These are phyloP conservation scores for Picocystis salinarum DNA, from an alignment of 139 green algal genomes.

Conservation along the genomic window DNA sequence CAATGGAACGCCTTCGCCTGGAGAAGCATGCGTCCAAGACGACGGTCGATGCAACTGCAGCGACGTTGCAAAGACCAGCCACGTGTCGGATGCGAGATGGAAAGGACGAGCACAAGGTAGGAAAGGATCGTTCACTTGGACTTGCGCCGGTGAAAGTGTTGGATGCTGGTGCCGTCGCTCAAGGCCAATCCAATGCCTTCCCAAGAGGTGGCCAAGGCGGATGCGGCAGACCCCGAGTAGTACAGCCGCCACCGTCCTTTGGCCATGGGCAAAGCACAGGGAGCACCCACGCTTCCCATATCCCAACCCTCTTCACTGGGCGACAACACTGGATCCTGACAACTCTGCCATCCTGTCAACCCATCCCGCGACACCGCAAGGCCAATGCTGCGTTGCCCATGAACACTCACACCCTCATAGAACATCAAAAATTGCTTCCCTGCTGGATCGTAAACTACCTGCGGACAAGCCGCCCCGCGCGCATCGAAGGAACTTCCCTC, in stretches of 20 bases:
- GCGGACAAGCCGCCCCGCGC: conserved; percentile 20
- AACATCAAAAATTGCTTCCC: conserved; percentile 62
- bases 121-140: too few species aligned
- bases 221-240: conserved; percentile 8
- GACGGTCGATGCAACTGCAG: too few species aligned
- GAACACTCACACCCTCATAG: conserved; percentile 59
- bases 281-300: conserved; percentile 42
- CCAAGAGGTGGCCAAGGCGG: neutral
- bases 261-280: conserved; percentile 64
- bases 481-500: conserved; percentile 26
- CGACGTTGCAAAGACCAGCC: too few species aligned
- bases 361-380: conserved; percentile 54
- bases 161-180: too few species aligned
- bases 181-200: neutral
- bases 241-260: conserved; percentile 9
- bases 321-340: conserved; percentile 9
- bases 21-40: too few species aligned
- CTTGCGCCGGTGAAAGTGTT: too few species aligned
- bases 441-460: conserved; percentile 42
- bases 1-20: too few species aligned
- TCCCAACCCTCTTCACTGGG: conserved; percentile 41
- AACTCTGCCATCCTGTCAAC: conserved; percentile 30
- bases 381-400: conserved; percentile 42
- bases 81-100: too few species aligned
- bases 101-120: too few species aligned